phyloP scores from a whole-genome alignment of 805 yeast genomes.

The Kuraishia hungarica region DNA sequence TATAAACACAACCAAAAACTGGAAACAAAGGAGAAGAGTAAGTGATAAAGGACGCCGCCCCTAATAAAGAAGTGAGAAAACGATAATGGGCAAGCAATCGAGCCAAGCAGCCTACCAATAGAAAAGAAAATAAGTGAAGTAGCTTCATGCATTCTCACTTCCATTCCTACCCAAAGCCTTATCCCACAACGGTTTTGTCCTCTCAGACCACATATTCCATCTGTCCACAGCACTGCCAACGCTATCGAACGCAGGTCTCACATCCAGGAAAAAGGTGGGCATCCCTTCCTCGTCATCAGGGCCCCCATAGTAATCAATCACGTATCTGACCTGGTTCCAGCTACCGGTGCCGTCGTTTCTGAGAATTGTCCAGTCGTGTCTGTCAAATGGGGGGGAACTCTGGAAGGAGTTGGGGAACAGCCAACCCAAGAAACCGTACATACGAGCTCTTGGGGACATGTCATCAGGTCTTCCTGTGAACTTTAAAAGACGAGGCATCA shows the following conservation, averaged over 20 bases:
- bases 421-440: constrained; percentile 56
- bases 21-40: constrained; percentile 5
- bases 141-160: neutral
- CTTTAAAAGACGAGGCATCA: constrained; percentile 68
- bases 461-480: constrained; percentile 93
- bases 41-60: neutral
- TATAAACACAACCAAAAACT: constrained; percentile 3
- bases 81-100: neutral
- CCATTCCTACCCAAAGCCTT: constrained; percentile 56
- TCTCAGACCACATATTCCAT: constrained; percentile 44
- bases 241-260: constrained; percentile 87
- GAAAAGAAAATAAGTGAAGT: neutral
- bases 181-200: constrained; percentile 50
- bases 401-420: constrained; percentile 67
- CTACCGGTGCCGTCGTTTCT: constrained; percentile 43
- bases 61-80: neutral
- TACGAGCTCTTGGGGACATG: constrained; percentile 75
- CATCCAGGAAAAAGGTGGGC: constrained; percentile 90
- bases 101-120: too few relatives aligned
- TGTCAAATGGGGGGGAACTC: constrained; percentile 85
- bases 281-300: constrained; percentile 78
- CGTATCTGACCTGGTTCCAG: constrained; percentile 78
- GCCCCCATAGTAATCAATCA: constrained; percentile 94
- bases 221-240: constrained; percentile 60
- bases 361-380: constrained; percentile 97